Percentiles rank a stretch among this genome's conserved stretches.
Conservation (phyloP, 2,329 filamentous ascomycete genomes). For the Chrysosporium keratinophilum region DNA sequence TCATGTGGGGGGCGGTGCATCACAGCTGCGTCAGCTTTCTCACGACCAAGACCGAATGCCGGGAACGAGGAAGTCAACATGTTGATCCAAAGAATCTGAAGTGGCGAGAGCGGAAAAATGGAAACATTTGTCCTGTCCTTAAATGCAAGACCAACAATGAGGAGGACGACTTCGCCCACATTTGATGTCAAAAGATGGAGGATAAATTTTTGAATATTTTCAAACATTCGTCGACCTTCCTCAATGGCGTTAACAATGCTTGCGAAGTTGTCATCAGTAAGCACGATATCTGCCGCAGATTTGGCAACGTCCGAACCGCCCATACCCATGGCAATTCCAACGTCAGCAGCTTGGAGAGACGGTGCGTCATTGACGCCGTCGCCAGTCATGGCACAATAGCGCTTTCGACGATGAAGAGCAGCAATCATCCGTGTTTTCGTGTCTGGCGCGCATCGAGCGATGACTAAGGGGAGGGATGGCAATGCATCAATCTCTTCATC, state of each 20-base stretch:
- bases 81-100: conserved; percentile 55
- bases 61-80: conserved; percentile 52
- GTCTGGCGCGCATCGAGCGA: conserved; percentile 72
- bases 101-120: conserved; percentile 49
- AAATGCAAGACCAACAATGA: conserved; percentile 50
- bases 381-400: conserved; percentile 78
- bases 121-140: conserved; percentile 44
- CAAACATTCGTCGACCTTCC: conserved; percentile 74
- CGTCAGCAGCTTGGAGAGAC: conserved; percentile 67
- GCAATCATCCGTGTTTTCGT: conserved; percentile 90
- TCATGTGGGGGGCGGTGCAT: conserved; percentile 46
- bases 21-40: conserved; percentile 46
- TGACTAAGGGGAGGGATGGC: conserved; percentile 65
- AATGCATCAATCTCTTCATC: conserved; percentile 53
- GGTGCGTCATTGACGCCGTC: conserved; percentile 83
- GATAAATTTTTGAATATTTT: conserved; percentile 72
- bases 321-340: conserved; percentile 82
- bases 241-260: conserved; percentile 74
- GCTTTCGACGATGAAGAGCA: conserved; percentile 64
- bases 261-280: conserved; percentile 76
- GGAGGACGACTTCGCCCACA: conserved; percentile 47
- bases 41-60: conserved; percentile 51
- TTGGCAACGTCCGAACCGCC: conserved; percentile 78
- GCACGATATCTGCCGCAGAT: conserved; percentile 53
- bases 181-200: conserved; percentile 48